phyloP scores from a whole-genome alignment of 176 grass and related monocot genomes.

The Dendrocalamus sinicus region DNA sequence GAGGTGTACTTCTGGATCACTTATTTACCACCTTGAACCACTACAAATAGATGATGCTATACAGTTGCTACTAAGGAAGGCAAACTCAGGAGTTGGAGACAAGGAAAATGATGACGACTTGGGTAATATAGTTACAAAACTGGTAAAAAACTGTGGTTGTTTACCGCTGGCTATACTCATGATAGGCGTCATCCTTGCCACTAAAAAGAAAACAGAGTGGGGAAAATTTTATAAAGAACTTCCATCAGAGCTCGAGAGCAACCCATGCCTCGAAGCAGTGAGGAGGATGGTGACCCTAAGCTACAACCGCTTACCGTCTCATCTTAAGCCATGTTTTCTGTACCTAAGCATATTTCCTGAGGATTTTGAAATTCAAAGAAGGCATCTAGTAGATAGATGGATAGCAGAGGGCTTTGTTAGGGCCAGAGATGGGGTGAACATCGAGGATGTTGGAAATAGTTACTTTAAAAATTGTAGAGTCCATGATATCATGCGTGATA shows the following conservation, averaged over 20 bases:
- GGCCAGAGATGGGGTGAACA: background rate
- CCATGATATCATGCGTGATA: conserved; percentile 36
- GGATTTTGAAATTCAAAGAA: conserved; percentile 28
- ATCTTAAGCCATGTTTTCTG: conserved; percentile 39
- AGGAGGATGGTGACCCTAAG: conserved; percentile 26
- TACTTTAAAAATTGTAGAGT: conserved; percentile 31
- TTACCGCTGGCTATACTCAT: conserved; percentile 39
- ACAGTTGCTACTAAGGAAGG: conserved; percentile 29
- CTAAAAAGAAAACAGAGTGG: background rate
- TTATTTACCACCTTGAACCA: conserved; percentile 30
- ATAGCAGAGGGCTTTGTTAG: conserved; percentile 40
- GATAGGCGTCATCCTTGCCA: conserved; percentile 22
- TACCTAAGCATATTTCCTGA: conserved; percentile 44
- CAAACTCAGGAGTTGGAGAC: background rate
- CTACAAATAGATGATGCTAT: conserved; percentile 25
- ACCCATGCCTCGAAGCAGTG: conserved; percentile 25
- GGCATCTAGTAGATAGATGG: conserved; percentile 16
- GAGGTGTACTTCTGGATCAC: background rate
- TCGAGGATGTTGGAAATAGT: conserved; percentile 9
- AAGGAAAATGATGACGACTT: background rate
- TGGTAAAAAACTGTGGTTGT: conserved; percentile 26
- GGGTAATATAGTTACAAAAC: background rate
- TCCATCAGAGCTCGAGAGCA: conserved; percentile 24
- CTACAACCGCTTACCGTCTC: conserved; percentile 33
- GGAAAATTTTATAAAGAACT: too few species aligned